These are phyloP conservation scores for Coemansia sp. DNA, from an alignment of 192 early-diverging fungal genomes.

Conservation along the genomic window DNA sequence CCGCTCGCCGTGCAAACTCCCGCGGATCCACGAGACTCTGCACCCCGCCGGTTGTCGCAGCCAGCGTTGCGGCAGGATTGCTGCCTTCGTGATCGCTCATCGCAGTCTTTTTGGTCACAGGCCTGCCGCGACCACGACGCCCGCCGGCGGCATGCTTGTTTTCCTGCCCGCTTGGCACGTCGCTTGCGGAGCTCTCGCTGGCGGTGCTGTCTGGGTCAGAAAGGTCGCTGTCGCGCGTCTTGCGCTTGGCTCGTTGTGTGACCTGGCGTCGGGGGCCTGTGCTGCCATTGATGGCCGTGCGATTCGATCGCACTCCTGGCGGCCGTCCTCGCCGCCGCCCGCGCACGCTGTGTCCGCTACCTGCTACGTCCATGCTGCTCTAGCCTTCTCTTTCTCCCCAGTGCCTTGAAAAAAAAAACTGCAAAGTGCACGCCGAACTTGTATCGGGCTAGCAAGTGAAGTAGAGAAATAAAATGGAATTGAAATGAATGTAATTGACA, in stretches of 20 bases:
- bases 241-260: slow-evolving; percentile 1
- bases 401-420: background rate
- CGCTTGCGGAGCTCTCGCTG: background rate
- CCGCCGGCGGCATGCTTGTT: background rate
- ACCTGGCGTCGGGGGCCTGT: background rate
- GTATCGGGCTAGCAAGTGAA: too few species aligned
- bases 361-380: slow-evolving; percentile 7
- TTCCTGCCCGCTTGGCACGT: background rate
- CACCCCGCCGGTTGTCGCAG: slow-evolving; percentile 5
- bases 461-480: too few species aligned
- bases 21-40: slow-evolving; percentile 6
- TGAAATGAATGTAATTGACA: too few species aligned
- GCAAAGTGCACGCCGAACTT: too few species aligned
- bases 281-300: slow-evolving; percentile 1
- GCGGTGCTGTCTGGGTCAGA: background rate
- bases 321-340: slow-evolving; percentile 42
- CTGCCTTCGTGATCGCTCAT: background rate
- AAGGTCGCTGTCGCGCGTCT: background rate
- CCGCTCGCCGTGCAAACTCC: slow-evolving; percentile 1
- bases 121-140: background rate
- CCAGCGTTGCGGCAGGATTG: too few species aligned
- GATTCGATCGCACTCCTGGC: slow-evolving; percentile 21
- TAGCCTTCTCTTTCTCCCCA: background rate
- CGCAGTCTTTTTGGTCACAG: background rate
- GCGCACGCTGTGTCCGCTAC: slow-evolving; percentile 19